These are phyloP conservation scores for Boletus rubropictus DNA, from an alignment of 768 basidiomycete genomes.

Conservation along the genomic window DNA sequence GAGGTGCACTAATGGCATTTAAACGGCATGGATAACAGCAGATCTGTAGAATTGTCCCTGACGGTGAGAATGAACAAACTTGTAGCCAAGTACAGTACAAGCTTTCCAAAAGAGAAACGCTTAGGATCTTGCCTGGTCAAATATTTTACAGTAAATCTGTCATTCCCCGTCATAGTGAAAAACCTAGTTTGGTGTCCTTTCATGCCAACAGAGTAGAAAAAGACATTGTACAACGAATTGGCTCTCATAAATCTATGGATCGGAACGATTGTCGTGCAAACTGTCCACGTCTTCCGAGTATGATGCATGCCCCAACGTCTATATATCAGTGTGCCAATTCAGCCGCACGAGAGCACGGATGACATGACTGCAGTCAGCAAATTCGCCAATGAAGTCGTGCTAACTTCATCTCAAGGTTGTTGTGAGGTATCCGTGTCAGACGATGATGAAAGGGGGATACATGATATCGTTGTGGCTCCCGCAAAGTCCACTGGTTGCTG, in stretches of 20 bases:
- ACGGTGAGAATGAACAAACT: neutral
- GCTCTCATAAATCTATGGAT: conserved; percentile 23
- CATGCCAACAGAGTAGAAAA: conserved; percentile 12
- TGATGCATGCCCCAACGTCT: conserved; percentile 15
- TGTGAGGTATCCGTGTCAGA: conserved; percentile 21
- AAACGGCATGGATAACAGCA: conserved; percentile 2
- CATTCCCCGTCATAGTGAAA: conserved; percentile 5
- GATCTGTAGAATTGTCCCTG: neutral
- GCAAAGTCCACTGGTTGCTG: conserved; percentile 5
- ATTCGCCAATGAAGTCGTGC: conserved; percentile 40
- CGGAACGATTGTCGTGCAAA: conserved; percentile 11
- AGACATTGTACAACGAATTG: conserved; percentile 13
- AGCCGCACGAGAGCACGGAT: conserved; percentile 5
- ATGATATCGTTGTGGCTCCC: conserved; percentile 17
- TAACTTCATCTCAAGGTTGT: conserved; percentile 34
- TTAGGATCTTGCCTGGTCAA: conserved; percentile 2
- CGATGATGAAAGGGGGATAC: conserved; percentile 21
- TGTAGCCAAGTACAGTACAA: neutral
- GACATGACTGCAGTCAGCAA: conserved; percentile 9
- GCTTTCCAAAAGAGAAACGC: neutral
- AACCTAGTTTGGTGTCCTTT: neutral
- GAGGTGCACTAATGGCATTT: conserved; percentile 2
- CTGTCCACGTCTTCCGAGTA: conserved; percentile 18
- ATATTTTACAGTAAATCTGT: conserved; percentile 14
- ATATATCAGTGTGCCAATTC: conserved; percentile 9